Conservation (phyloP, 2,329 filamentous ascomycete species). For the Xylaria hypoxylon region DNA sequence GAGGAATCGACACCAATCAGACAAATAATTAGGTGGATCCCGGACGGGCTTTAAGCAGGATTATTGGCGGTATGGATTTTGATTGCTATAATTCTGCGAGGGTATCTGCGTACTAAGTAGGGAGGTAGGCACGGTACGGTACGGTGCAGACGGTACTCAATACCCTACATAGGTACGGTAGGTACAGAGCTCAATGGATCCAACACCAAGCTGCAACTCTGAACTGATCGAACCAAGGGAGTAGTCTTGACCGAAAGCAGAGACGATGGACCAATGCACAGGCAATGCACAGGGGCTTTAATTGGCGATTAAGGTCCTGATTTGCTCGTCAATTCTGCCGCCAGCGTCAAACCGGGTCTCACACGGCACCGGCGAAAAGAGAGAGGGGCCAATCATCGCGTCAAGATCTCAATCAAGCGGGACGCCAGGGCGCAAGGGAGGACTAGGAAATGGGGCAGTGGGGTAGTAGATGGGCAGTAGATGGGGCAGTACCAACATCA, state of each 20-base stretch:
- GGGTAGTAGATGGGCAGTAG: no score
- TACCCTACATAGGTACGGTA: no score
- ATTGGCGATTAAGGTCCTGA: conserved; percentile 9
- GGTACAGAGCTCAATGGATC: conserved; percentile 2
- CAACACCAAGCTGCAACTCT: conserved; percentile 19
- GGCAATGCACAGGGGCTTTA: conserved; percentile 26
- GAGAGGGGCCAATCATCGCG: conserved; percentile 48
- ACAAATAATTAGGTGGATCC: conserved; percentile 19
- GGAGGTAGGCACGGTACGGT: no score
- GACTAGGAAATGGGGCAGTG: conserved; percentile 18
- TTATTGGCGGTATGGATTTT: neutral
- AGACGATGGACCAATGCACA: neutral
- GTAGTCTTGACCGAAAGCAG: conserved; percentile 14
- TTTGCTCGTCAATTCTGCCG: conserved; percentile 14
- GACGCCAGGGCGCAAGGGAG: conserved; percentile 12
- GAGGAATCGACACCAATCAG: conserved; percentile 38
- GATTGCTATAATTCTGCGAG: neutral
- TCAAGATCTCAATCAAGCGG: conserved; percentile 22
- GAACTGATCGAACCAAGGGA: conserved; percentile 25
- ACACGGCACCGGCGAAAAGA: conserved; percentile 34
- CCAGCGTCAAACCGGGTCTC: conserved; percentile 37
- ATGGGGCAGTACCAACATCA: no score
- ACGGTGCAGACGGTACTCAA: no score
- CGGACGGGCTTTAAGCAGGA: conserved; percentile 27
- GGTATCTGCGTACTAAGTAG: conserved; percentile 9